Conservation (phyloP, 169 alveolate genomes). For the Fabrea salina region DNA sequence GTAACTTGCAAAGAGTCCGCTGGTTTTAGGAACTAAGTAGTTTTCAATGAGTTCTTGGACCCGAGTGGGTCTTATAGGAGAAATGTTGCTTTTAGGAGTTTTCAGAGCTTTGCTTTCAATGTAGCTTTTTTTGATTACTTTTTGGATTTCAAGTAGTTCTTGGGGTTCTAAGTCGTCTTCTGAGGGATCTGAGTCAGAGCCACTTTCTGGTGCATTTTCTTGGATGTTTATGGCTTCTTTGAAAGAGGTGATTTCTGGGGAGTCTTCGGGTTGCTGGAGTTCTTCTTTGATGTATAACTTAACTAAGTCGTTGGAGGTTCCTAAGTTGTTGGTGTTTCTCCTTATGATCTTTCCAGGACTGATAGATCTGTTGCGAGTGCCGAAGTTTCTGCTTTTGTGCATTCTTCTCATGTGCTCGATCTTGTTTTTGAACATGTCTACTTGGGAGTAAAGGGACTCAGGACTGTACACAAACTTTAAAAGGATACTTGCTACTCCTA, state of each 20-base stretch:
- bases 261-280: background rate
- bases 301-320: background rate
- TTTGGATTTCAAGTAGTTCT: background rate
- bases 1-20: no score
- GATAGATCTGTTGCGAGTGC: background rate
- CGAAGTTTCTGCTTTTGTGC: background rate
- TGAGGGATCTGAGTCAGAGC: slow-evolving; percentile 14
- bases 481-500: background rate
- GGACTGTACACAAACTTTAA: background rate
- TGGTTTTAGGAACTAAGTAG: no score
- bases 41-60: no score
- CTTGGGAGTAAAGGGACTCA: background rate
- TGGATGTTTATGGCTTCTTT: no score
- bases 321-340: background rate
- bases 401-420: background rate
- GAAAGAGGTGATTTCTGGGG: no score
- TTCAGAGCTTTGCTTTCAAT: background rate
- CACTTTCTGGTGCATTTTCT: background rate
- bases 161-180: background rate
- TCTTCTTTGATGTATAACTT: background rate
- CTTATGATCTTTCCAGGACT: background rate
- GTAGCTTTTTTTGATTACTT: background rate
- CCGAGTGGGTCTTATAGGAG: no score
- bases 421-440: background rate
- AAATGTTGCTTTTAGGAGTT: no score